Percentiles rank a stretch among this genome's conserved stretches.
phyloP scores from a whole-genome alignment of 2,329 filamentous ascomycete genomes.

The Pseudocercospora eumusae region DNA sequence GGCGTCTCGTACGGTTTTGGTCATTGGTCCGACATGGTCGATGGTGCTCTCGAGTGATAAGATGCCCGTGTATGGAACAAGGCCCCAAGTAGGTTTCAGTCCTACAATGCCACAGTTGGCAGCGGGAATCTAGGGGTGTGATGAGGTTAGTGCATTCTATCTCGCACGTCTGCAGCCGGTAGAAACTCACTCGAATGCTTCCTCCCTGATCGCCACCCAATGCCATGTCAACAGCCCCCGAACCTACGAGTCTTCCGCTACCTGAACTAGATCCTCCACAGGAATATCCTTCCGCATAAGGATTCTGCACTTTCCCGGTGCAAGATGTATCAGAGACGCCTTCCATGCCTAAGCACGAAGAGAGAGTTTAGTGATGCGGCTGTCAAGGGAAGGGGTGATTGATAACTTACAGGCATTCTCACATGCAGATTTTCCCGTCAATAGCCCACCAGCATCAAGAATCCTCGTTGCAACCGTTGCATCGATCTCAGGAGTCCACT shows the following conservation, averaged over 20 bases:
- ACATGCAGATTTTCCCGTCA: slow-evolving; percentile 51
- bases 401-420: slow-evolving; percentile 42
- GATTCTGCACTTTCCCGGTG: slow-evolving; percentile 45
- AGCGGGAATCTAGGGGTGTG: slow-evolving; percentile 34
- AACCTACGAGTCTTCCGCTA: slow-evolving; percentile 47
- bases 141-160: neutral
- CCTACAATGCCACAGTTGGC: slow-evolving; percentile 42
- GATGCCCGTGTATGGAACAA: slow-evolving; percentile 55
- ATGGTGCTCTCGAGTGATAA: slow-evolving; percentile 45
- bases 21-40: slow-evolving; percentile 51
- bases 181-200: slow-evolving; percentile 33
- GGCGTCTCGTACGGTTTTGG: slow-evolving; percentile 46
- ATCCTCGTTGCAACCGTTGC: slow-evolving; percentile 50
- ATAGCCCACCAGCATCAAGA: slow-evolving; percentile 46
- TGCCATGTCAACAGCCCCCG: slow-evolving; percentile 41
- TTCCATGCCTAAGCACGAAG: slow-evolving; percentile 12
- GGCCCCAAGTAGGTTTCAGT: slow-evolving; percentile 52
- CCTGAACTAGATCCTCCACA: slow-evolving; percentile 52
- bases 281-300: slow-evolving; percentile 48
- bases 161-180: neutral
- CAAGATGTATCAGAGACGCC: slow-evolving; percentile 24
- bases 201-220: slow-evolving; percentile 45
- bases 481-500: slow-evolving; percentile 44
- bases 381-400: neutral
- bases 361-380: neutral